These are phyloP conservation scores for Agapanthus africanus DNA, from an alignment of 106 monocot species.

Conservation along the genomic window DNA sequence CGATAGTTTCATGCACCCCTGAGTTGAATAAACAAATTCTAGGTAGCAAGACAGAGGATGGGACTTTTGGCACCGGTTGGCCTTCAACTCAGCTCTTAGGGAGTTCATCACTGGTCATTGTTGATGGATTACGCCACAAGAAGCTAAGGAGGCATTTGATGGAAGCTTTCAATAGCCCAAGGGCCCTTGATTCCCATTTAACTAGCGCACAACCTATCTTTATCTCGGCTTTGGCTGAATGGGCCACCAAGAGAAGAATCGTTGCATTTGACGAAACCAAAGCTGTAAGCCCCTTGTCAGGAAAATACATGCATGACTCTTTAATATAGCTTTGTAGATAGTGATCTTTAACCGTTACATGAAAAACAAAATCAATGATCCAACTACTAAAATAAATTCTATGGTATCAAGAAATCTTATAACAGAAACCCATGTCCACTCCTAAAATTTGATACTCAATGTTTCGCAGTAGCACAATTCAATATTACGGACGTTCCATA, in stretches of 20 bases:
- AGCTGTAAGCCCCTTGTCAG: conserved; percentile 8
- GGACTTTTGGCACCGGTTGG: conserved; percentile 26
- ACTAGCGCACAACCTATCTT: conserved; percentile 19
- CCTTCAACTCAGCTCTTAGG: conserved; percentile 24
- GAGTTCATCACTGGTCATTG: conserved; percentile 6
- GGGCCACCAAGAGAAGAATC: conserved; percentile 24
- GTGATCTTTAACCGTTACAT: no score
- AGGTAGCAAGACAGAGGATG: conserved; percentile 16
- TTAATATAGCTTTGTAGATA: no score
- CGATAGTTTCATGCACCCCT: conserved; percentile 28
- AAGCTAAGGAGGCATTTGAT: conserved; percentile 20
- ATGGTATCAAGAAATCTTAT: no score
- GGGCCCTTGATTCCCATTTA: conserved; percentile 19
- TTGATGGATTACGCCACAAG: conserved; percentile 24
- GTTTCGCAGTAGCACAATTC: background rate
- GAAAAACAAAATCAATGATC: no score
- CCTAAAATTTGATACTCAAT: background rate
- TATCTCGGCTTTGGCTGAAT: conserved; percentile 25
- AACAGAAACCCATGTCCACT: no score
- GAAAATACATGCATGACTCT: no score
- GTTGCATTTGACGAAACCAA: conserved; percentile 25
- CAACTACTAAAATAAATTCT: background rate
- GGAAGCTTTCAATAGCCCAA: conserved; percentile 26
- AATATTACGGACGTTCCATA: background rate
- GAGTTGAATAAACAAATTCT: conserved; percentile 33